These are phyloP conservation scores for Ophiostoma populinum DNA, from an alignment of 2,329 filamentous ascomycete genomes.

Conservation along the genomic window DNA sequence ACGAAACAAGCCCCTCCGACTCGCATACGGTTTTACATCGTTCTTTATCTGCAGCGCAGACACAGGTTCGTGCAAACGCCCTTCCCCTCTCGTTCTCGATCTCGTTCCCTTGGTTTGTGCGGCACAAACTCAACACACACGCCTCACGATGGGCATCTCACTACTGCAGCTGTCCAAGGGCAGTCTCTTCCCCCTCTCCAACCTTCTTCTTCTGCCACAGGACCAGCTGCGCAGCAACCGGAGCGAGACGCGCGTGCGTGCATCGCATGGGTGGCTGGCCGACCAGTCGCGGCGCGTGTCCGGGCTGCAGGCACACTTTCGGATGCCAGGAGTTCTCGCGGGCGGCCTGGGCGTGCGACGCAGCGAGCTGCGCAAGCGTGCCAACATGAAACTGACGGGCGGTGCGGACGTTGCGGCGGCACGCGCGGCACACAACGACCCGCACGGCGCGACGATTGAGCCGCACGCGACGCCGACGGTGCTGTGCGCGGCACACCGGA, in stretches of 20 bases:
- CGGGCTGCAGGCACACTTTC: slow-evolving; percentile 5
- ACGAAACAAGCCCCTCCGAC: too few relatives aligned
- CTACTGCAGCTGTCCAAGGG: too few relatives aligned
- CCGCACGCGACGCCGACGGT: slow-evolving; percentile 7
- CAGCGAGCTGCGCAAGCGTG: slow-evolving; percentile 12
- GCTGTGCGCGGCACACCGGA: slow-evolving; percentile 11
- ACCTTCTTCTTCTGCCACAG: neutral
- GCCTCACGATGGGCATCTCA: too few relatives aligned
- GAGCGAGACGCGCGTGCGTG: neutral
- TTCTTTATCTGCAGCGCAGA: too few relatives aligned
- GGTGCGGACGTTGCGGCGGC: slow-evolving; percentile 5
- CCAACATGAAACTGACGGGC: slow-evolving; percentile 5
- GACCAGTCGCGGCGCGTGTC: slow-evolving; percentile 7
- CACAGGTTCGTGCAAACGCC: too few relatives aligned
- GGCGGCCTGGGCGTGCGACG: slow-evolving; percentile 19
- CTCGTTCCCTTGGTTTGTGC: too few relatives aligned
- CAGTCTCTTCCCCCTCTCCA: neutral
- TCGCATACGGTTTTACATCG: too few relatives aligned
- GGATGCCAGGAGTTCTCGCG: slow-evolving; percentile 9
- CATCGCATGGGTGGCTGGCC: slow-evolving; percentile 5
- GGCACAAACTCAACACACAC: too few relatives aligned
- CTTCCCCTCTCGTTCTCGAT: too few relatives aligned
- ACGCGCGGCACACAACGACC: slow-evolving; percentile 6
- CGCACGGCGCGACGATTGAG: slow-evolving; percentile 1
- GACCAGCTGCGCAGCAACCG: neutral